Conservation (phyloP, 108 stramenopile genomes). For the Nitzschia inconspicua region DNA sequence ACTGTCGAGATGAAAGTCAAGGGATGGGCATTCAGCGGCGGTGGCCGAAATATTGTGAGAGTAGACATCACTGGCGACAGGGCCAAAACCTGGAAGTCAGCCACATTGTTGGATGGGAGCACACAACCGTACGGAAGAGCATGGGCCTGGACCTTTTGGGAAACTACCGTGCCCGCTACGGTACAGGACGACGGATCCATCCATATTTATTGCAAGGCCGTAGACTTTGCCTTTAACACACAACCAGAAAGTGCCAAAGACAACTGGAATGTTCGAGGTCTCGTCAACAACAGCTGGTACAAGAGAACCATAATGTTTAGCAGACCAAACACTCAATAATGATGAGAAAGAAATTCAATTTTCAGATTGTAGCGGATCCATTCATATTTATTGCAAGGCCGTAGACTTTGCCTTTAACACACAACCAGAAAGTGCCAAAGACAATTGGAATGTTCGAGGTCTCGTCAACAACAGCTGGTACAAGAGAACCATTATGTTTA, state of each 20-base stretch:
- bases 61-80: slow-evolving; percentile 78
- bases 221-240: slow-evolving; percentile 73
- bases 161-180: slow-evolving; percentile 57
- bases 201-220: slow-evolving; percentile 71
- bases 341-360: neutral
- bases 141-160: slow-evolving; percentile 91
- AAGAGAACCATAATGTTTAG: slow-evolving; percentile 4
- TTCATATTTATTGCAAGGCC: slow-evolving; percentile 72
- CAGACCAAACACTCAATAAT: neutral
- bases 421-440: slow-evolving; percentile 70
- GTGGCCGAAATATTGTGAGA: slow-evolving; percentile 84
- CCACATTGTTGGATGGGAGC: slow-evolving; percentile 58
- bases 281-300: slow-evolving; percentile 83
- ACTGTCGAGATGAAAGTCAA: slow-evolving; percentile 49
- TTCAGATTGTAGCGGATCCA: no score
- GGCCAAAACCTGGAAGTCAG: slow-evolving; percentile 59
- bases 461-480: slow-evolving; percentile 82
- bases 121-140: slow-evolving; percentile 66
- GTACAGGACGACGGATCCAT: slow-evolving; percentile 59
- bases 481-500: slow-evolving; percentile 8
- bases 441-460: slow-evolving; percentile 83
- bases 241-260: slow-evolving; percentile 75
- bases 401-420: slow-evolving; percentile 77
- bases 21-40: slow-evolving; percentile 87
- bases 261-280: slow-evolving; percentile 80